phyloP scores from a whole-genome alignment of 345 rosid genomes.

The Erodium maritimum region DNA sequence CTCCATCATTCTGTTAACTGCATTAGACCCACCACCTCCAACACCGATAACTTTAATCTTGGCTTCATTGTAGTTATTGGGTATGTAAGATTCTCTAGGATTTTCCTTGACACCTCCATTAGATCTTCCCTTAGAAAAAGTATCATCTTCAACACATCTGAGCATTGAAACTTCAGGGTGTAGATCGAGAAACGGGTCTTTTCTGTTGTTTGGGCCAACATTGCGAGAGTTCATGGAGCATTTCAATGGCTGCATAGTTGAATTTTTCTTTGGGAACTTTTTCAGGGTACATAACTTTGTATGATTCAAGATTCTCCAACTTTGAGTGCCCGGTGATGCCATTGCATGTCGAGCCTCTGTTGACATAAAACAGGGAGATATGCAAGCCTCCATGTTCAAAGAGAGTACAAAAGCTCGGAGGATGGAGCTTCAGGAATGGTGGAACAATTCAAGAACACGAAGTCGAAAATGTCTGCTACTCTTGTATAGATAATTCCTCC shows the following conservation, averaged over 20 bases:
- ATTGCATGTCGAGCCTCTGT: constrained; percentile 31
- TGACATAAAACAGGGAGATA: constrained; percentile 37
- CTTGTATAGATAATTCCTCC: not conserved
- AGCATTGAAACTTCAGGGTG: constrained; percentile 87
- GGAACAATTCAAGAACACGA: not conserved
- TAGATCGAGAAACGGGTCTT: constrained; percentile 66
- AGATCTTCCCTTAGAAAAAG: constrained; percentile 29
- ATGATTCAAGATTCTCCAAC: constrained; percentile 33
- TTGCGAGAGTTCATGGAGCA: constrained; percentile 40
- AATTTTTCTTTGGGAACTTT: constrained; percentile 29
- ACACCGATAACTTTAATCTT: constrained; percentile 93
- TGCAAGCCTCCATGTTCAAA: constrained; percentile 46
- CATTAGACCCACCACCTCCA: constrained; percentile 99
- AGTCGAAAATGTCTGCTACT: not conserved
- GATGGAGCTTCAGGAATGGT: not conserved
- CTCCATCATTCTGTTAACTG: constrained; percentile 96
- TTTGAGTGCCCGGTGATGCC: constrained; percentile 41
- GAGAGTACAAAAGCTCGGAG: not conserved
- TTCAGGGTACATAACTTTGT: constrained; percentile 28
- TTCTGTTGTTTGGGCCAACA: constrained; percentile 41
- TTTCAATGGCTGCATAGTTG: constrained; percentile 23
- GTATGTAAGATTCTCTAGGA: constrained; percentile 35
- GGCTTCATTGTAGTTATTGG: constrained; percentile 54
- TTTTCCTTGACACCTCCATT: constrained; percentile 16
- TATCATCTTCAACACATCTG: constrained; percentile 51